Percentiles rank a stretch among this genome's conserved stretches.
These are phyloP conservation scores for Prunus padus DNA, from an alignment of 306 rosid genomes.

Conservation along the genomic window DNA sequence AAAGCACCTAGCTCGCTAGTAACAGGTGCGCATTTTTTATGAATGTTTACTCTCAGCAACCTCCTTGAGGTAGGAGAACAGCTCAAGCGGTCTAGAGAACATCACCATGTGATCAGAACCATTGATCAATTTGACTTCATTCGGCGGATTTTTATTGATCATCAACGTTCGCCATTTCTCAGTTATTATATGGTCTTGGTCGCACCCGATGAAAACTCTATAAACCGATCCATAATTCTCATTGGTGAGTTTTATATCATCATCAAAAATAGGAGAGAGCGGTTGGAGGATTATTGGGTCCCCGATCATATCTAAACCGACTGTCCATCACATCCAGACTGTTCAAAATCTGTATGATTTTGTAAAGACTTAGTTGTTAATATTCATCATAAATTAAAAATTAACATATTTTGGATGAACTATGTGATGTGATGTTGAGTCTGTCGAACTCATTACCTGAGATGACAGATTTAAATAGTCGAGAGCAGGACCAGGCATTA, in stretches of 20 bases:
- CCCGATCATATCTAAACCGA: no score
- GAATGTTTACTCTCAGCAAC: slow-evolving; percentile 24
- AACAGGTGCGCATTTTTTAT: no score
- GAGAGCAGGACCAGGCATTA: slow-evolving; percentile 34
- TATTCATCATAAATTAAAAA: no score
- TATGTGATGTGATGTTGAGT: no score
- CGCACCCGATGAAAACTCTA: slow-evolving; percentile 35
- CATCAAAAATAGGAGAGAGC: neutral
- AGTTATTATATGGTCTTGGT: slow-evolving; percentile 23
- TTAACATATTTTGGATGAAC: no score
- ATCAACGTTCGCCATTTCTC: slow-evolving; percentile 34
- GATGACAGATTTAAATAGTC: neutral
- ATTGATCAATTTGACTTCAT: slow-evolving; percentile 32
- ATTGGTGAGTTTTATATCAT: slow-evolving; percentile 23
- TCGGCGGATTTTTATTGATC: slow-evolving; percentile 29
- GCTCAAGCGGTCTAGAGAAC: slow-evolving; percentile 37
- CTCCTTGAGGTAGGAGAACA: slow-evolving; percentile 30
- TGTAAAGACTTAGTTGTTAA: no score
- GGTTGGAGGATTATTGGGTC: no score
- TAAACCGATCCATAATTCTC: slow-evolving; percentile 39
- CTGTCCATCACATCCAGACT: no score
- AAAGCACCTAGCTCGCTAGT: no score
- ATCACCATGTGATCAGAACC: slow-evolving; percentile 56
- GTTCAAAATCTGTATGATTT: no score
- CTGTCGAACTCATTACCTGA: no score